Evolutionary conservation across 805 yeast genomes (phyloP).

Genomic region (Saturnispora bothae): DNA sequence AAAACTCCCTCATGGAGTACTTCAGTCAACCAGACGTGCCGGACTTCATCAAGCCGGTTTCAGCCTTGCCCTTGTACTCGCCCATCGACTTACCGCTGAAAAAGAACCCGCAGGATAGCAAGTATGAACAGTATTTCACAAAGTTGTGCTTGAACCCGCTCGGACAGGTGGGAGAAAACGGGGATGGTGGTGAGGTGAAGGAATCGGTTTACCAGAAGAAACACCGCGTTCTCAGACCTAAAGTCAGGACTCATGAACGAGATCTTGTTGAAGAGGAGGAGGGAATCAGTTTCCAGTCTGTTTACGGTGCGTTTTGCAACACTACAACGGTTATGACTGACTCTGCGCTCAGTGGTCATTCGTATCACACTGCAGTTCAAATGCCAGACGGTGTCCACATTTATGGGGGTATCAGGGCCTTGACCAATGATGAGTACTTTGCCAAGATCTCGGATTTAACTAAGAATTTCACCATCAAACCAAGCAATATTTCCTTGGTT

Average conservation of each 20-base stretch:
- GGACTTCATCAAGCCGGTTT: slow-evolving; percentile 2
- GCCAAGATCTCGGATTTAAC: slow-evolving; percentile 20
- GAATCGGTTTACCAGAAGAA: slow-evolving; percentile 2
- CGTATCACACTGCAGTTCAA: slow-evolving; percentile 35
- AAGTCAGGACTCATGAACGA: not conserved
- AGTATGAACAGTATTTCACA: slow-evolving; percentile 19
- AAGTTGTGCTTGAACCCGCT: slow-evolving; percentile 7
- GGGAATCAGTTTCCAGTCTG: slow-evolving; percentile 8
- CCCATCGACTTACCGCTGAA: slow-evolving; percentile 1
- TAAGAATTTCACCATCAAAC: slow-evolving; percentile 24
- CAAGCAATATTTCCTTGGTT: slow-evolving; percentile 22
- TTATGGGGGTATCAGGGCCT: slow-evolving; percentile 35
- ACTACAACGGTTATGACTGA: slow-evolving; percentile 30
- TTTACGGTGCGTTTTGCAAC: slow-evolving; percentile 18
- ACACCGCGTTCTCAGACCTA: slow-evolving; percentile 11
- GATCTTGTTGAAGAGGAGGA: not conserved
- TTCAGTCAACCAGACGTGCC: not conserved
- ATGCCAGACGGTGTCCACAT: slow-evolving; percentile 29
- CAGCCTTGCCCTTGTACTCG: slow-evolving; percentile 6
- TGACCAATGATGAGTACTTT: slow-evolving; percentile 19
- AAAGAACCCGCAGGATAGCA: slow-evolving; percentile 4
- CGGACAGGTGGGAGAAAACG: not conserved
- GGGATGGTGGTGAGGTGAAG: slow-evolving; percentile 1
- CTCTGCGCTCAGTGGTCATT: slow-evolving; percentile 31
- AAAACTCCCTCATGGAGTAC: not conserved